phyloP scores from a whole-genome alignment of 345 rosid genomes.

The Lepidium africanum region DNA sequence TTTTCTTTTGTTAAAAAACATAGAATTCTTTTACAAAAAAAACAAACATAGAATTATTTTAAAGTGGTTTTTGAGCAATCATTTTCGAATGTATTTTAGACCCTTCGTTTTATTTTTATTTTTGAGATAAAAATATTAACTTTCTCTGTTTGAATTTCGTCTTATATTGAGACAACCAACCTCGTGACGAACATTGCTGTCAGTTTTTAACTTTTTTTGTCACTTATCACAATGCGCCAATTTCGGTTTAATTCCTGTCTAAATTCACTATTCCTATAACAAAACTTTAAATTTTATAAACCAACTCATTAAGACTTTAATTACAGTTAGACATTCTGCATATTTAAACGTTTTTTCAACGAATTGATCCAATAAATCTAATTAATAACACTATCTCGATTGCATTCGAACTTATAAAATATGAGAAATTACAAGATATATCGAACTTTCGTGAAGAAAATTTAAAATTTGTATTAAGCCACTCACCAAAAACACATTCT shows the following conservation, averaged over 20 bases:
- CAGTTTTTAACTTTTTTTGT: constrained; percentile 1
- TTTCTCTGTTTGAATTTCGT: constrained; percentile 12
- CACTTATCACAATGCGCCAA: not conserved
- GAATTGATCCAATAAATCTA: too few species aligned
- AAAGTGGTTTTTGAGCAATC: constrained; percentile 1
- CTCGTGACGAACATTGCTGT: constrained; percentile 26
- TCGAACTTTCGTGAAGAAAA: too few species aligned
- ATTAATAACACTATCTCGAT: too few species aligned
- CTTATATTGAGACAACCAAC: not conserved
- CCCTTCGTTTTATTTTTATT: not conserved
- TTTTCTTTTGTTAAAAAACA: not conserved
- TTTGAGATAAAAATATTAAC: not conserved
- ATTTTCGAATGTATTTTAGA: constrained; percentile 2
- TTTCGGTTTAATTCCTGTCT: not conserved
- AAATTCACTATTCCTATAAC: not conserved
- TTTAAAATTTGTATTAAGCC: too few species aligned
- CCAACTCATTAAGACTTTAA: too few species aligned
- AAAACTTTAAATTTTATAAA: not conserved
- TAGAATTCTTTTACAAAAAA: not conserved
- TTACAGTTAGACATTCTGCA: too few species aligned
- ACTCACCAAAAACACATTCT: too few species aligned
- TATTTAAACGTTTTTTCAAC: too few species aligned
- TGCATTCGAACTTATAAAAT: too few species aligned
- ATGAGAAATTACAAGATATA: too few species aligned
- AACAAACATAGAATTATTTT: not conserved